Evolutionary conservation across 805 yeast genomes (phyloP), one percentile per base, ranked within the genome.

Genomic region (Candida chauliodis): DNA sequence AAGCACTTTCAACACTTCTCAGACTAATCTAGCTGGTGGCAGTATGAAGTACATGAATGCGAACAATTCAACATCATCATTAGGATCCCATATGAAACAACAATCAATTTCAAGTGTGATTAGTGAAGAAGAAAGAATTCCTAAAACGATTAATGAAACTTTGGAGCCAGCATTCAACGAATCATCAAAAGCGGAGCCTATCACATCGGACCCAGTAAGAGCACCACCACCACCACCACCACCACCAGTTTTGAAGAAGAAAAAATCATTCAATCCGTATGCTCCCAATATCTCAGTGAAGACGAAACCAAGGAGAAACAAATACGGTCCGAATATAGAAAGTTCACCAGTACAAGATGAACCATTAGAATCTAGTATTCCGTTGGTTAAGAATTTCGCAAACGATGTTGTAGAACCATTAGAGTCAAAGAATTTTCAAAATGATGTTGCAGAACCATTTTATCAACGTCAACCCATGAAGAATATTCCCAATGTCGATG

Each of bases 251-350:
- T 23, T 33, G 21, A 33, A 24, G 13, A 33, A 23, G 29, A 33
- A 33, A 33, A 25, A 25, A 23, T 33, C 36, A 7, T 10, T 8
- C 11, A 66, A 66, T 37, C 71, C 71, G 4, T 66, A 66, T 43
- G 71, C 71, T 7, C 71, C 71, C 16, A 55, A 52, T 7, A 51
- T 45, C 1, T 27, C 46, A 13, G 25, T 43, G 6, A 48, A 34
- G 42, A 36, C 43, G n/a, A 30, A 33, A 14, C 35, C 49, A 13
- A 44, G 49, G 22, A 49, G 44, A 24, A 53, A 38, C 40, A 62
- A 47, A 30, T 60, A 60, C 42, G 63, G 60, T 6, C 63, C 64
- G 9, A 16, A 27, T 27, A 16, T 27, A 27, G 30, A 46, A 11
- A 27, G 36, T 22, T 23, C 22, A 17, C 40, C 38, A 18, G 42